Evolutionary conservation across 1,284 basidiomycete species (phyloP), one percentile per base, ranked within the genome.

Genomic region (Afroboletus lepidellus): DNA sequence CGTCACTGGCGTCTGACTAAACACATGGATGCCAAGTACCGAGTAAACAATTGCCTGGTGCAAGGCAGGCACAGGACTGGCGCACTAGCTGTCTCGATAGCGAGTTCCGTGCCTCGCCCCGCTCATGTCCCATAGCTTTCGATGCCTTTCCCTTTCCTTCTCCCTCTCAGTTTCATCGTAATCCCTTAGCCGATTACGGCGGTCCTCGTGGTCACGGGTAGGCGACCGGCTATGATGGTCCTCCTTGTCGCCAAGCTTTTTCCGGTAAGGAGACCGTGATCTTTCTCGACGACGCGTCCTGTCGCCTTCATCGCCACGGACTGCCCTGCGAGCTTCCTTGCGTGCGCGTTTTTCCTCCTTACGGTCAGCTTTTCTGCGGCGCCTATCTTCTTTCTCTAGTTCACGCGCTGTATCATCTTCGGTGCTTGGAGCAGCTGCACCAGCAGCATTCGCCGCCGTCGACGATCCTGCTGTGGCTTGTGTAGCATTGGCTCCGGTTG

Each of bases 271-370:
- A 24, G 79, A 80, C n/a, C 66, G 71, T 18, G 79, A 80, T 36
- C 75, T 74, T 37, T 71, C 60, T 34, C 66, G 66, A 45, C 39
- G 59, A 46, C 62, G 64, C 32, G 63, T 54, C 51, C 57, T 56
- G 37, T 59, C 57, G 3, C 66, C 55, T 41, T 63, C 61, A 43
- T 70, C 64, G 25, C 65, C 63, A 27, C 69, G 71, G 51, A 70
- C 69, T 44, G 70, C 63, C 53, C 73, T 67, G 47, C 75, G 69
- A 57, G 73, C 69, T 60, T 81, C 78, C 68, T 78, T 83, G 53
- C 69, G 71, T 20, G 72, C 72, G 24, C 76, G 73, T 60, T 80
- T 85, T 65, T 81, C 79, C 60, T 82, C 84, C 58, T 76, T 81
- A 20, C 75, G 77, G 55, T 83, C 82, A 6, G 77, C 81, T 60